Evolutionary conservation across 1,139 yeast species (phyloP), one percentile per base, ranked within the genome.

Genomic region (Suhomyces wounanorum): DNA sequence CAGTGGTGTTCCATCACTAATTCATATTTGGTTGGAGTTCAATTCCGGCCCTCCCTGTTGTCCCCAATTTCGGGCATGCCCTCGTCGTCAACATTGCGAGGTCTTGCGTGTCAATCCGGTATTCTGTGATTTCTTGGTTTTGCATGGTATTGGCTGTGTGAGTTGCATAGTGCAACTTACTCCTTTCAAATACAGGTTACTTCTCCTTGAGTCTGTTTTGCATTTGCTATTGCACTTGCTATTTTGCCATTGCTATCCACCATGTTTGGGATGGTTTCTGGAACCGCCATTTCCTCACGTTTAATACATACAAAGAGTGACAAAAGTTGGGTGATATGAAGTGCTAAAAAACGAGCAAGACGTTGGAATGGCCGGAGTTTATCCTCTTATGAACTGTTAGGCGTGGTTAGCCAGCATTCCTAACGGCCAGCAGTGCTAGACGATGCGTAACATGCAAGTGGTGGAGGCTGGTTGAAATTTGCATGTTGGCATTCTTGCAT

Each of bases 221-320:
- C 11, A n/a, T n/a, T n/a, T n/a, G n/a, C n/a, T n/a, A n/a, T n/a
- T n/a, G n/a, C n/a, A n/a, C n/a, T n/a, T n/a, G n/a, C n/a, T n/a
- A n/a, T n/a, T n/a, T n/a, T n/a, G n/a, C n/a, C n/a, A n/a, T n/a
- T n/a, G n/a, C 14, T 30, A 13, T 30, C 14, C 33, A 30, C 14
- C 11, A 3, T 30, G 13, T 30, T 13, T 13, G 33, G 33, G 14
- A n/a, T n/a, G n/a, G n/a, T 30, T n/a, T 6, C 23, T 21, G 23
- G 8, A 30, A 30, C 14, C 14, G 14, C 33, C 33, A 13, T 30
- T 30, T 30, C 14, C 13, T 30, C 33, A 9, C 4, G 6, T 11
- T 4, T 7, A 10, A 41, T 41, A 41, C 44, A 25, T 41, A 41
- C 44, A 43, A 43, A 43, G 45, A 43, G 33, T 36, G 45, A 43